Conservation (phyloP, 1,284 basidiomycete species). For the Paramarasmius palmivorus region DNA sequence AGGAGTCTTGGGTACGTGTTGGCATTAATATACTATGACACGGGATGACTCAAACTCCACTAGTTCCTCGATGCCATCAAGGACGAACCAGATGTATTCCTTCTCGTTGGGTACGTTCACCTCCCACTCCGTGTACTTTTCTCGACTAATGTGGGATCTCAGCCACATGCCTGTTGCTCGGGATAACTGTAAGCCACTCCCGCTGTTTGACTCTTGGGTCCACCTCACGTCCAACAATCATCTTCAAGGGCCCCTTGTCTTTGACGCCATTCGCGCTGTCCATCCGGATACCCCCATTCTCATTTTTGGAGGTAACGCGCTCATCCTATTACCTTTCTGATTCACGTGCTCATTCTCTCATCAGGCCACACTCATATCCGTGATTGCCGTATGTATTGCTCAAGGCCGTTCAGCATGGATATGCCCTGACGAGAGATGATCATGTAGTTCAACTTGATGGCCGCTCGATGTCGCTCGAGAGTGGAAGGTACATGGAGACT, state of each 20-base stretch:
- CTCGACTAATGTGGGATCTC: not conserved
- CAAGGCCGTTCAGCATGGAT: not conserved
- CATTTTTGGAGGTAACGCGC: constrained; percentile 66
- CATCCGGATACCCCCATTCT: constrained; percentile 78
- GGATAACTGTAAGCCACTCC: constrained; percentile 51
- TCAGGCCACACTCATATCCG: constrained; percentile 76
- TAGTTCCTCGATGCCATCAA: constrained; percentile 79
- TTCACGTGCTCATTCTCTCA: not conserved
- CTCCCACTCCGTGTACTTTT: not conserved
- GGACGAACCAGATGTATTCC: constrained; percentile 82
- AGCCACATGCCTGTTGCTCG: constrained; percentile 72
- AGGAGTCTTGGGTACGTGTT: constrained; percentile 63
- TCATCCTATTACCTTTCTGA: not conserved
- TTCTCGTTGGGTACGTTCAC: constrained; percentile 60
- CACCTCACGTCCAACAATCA: constrained; percentile 8
- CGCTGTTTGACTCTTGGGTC: too few relatives aligned
- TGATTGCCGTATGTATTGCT: constrained; percentile 58
- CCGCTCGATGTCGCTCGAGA: constrained; percentile 72
- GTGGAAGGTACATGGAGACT: constrained; percentile 87
- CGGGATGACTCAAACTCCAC: not conserved
- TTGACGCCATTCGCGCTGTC: constrained; percentile 71
- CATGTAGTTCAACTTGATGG: constrained; percentile 3
- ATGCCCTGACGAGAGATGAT: not conserved
- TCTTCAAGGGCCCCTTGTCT: constrained; percentile 63
- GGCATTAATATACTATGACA: not conserved